Base-by-base conservation (phyloP, 148 eudicot species). In the Hydrangea macrophylla region DNA sequence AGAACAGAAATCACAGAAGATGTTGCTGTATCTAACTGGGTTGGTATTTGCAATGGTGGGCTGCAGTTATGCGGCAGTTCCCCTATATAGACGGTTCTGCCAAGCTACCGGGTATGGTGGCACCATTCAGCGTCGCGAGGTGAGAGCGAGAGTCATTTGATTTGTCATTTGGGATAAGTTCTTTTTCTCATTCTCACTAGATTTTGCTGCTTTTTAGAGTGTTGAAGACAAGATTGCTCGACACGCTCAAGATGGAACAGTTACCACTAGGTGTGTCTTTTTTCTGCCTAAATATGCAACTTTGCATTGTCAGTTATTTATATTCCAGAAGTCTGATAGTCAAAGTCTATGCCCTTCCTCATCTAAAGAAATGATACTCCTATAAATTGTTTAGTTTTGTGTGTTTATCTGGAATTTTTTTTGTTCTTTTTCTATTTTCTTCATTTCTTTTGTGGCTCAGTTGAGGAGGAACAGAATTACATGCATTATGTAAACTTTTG, bases 141-240 rank as follows among this genome's bases (percentile, higher is more conserved):
- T n/a, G n/a, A n/a, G 53, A 48, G 53, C 7, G 6, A 17, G 17
- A 11, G 18, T 48, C 23, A 15, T 0, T 48, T 15, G 17, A 1
- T 48, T n/a, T 48, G 22, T 18, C 53, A 48, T 18, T 48, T 18
- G 22, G 53, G 1, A 48, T 5, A 11, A 45, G 18, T 45, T 48
- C 17, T 0, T 40, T 48, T 32, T 51, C 6, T 62, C 39, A 1
- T 18, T 18, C 51, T 31, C 6, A 28, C 6, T 42, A 22, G 6
- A 27, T 26, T 23, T 62, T 48, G 25, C 31, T 58, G 9, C 73
- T 40, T 56, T 67, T 67, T 57, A 90, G 98, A 90, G 85, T 71
- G 98, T 90, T 45, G 98, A 90, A 83, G 96, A 94, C 65, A 94
- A 94, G 85, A 94, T 94, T 73, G 90, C 88, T 62, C 90, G 98